Conservation (phyloP, 163 green algal species). For the Chlamydomonas reinhardtii region DNA sequence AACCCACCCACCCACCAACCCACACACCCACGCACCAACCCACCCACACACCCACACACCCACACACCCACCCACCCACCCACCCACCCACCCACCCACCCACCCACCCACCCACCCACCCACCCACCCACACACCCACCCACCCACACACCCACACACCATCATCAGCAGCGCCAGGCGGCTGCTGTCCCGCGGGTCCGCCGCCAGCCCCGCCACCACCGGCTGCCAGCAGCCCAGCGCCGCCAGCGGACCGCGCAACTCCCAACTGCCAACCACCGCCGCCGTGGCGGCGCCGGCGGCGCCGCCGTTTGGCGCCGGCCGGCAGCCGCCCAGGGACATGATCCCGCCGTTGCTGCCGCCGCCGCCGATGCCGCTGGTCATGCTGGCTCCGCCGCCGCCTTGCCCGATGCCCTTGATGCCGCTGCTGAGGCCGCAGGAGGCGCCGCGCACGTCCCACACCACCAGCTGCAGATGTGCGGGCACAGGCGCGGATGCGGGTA, state of each 20-base stretch:
- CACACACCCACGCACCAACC: too few relatives aligned
- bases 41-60: too few relatives aligned
- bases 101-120: too few relatives aligned
- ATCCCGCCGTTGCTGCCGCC: not conserved
- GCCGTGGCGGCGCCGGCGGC: not conserved
- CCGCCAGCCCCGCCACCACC: conserved; percentile 5
- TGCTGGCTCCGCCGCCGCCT: too few relatives aligned
- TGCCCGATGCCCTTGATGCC: not conserved
- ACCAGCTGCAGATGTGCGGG: conserved; percentile 25
- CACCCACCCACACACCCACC: too few relatives aligned
- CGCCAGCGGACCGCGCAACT: conserved; percentile 1
- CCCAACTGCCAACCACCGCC: conserved; percentile 1
- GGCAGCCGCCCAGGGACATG: conserved; percentile 1
- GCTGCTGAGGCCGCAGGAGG: not conserved
- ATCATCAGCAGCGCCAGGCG: conserved; percentile 14
- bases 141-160: too few relatives aligned
- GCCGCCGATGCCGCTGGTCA: not conserved
- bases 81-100: too few relatives aligned
- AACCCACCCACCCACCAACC: too few relatives aligned
- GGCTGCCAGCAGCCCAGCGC: conserved; percentile 11
- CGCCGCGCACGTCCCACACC: conserved; percentile 39
- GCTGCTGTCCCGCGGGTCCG: conserved; percentile 24
- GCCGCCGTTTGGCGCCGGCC: not conserved
- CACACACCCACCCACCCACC: too few relatives aligned
- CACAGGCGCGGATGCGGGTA: not conserved